A percentile compares a stretch with the other conserved stretches of the same genome.
phyloP scores from a whole-genome alignment of 371 early-diverging fungal species.

The Mucor plumbeus region DNA sequence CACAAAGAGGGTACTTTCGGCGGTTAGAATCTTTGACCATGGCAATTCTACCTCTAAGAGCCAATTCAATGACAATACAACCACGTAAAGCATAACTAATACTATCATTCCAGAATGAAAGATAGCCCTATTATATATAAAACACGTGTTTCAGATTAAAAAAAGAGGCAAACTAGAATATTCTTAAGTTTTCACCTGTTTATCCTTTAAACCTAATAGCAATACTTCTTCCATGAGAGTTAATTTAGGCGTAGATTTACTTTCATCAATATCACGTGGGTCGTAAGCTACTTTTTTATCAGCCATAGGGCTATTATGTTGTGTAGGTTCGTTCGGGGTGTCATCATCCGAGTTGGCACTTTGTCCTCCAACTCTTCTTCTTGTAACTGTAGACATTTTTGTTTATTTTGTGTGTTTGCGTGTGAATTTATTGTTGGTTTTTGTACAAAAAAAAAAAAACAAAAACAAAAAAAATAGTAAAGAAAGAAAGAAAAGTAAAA shows the following conservation, averaged over 20 bases:
- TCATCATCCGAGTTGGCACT: constrained; percentile 37
- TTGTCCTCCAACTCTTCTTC: constrained; percentile 47
- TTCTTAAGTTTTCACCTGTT: constrained; percentile 66
- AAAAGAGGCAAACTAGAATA: not conserved
- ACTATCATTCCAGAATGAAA: constrained; percentile 98
- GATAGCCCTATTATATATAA: constrained; percentile 73
- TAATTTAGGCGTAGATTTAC: constrained; percentile 71
- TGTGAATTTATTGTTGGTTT: not conserved
- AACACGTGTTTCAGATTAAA: constrained; percentile 9
- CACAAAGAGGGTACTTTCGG: constrained; percentile 76
- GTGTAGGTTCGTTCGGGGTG: constrained; percentile 15
- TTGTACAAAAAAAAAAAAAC: not conserved
- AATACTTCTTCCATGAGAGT: constrained; percentile 95
- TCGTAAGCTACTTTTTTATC: constrained; percentile 55
- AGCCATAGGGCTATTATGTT: constrained; percentile 14
- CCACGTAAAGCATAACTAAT: constrained; percentile 95
- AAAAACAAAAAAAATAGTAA: too few species aligned
- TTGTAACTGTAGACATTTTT: constrained; percentile 47
- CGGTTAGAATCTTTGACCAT: constrained; percentile 87
- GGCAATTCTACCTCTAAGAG: constrained; percentile 87
- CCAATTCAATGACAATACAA: constrained; percentile 94
- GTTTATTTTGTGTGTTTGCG: not conserved
- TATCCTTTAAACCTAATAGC: constrained; percentile 93
- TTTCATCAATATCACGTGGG: constrained; percentile 62
- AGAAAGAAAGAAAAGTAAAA: not conserved